Percentiles rank a stretch among this genome's conserved stretches.
Evolutionary conservation across 306 rosid genomes (phyloP).

Genomic region (Medicago arabica): DNA sequence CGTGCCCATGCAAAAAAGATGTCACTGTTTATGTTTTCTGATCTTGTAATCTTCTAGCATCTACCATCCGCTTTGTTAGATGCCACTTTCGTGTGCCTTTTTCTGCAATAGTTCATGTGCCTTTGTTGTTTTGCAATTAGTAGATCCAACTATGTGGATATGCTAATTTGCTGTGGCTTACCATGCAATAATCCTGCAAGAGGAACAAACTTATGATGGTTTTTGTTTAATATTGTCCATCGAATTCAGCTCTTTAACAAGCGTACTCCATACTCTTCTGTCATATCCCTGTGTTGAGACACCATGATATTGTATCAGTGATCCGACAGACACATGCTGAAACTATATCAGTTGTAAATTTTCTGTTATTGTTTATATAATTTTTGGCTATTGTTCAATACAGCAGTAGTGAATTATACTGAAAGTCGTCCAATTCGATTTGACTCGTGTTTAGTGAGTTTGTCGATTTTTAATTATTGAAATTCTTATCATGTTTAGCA

Average conservation of each 20-base stretch:
- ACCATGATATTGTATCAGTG: slow-evolving; percentile 1
- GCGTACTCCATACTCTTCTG: neutral
- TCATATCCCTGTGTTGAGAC: neutral
- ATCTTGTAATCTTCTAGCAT: neutral
- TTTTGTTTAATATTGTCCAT: neutral
- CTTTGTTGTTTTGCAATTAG: neutral
- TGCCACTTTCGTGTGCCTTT: neutral
- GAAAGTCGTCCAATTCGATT: neutral
- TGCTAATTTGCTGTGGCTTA: neutral
- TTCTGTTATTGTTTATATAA: slow-evolving; percentile 17
- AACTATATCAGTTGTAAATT: neutral
- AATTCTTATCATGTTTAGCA: slow-evolving; percentile 14
- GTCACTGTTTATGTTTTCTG: neutral
- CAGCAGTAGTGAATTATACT: slow-evolving; percentile 5
- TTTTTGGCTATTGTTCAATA: neutral
- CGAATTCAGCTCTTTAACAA: neutral
- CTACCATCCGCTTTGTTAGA: slow-evolving; percentile 1
- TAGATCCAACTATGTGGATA: neutral
- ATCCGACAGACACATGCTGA: neutral
- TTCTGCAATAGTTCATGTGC: neutral
- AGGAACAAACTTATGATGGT: neutral
- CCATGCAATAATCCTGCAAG: neutral
- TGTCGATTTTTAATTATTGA: neutral
- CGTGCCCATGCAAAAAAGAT: slow-evolving; percentile 10
- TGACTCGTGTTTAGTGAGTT: neutral